Evolutionary conservation across 139 green algal genomes (phyloP).

Genomic region (Micractinium sp.): DNA sequence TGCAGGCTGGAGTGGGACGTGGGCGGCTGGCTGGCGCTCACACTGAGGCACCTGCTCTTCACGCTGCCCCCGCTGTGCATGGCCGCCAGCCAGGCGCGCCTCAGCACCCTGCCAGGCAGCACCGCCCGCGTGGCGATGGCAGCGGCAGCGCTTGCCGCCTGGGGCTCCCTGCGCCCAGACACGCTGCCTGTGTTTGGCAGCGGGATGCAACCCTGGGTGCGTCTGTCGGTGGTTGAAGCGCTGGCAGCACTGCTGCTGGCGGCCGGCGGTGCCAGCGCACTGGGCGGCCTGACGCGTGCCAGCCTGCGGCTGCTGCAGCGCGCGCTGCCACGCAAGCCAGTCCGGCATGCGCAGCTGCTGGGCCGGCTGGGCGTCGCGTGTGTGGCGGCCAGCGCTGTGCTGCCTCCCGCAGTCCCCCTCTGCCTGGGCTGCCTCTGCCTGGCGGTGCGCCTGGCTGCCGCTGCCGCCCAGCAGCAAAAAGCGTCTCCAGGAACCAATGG

Average conservation of each 20-base stretch:
- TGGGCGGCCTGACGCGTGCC: not conserved
- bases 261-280: not conserved
- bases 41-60: constrained; percentile 24
- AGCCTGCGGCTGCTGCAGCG: not conserved
- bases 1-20: constrained; percentile 29
- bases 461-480: not conserved
- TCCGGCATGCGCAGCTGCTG: not conserved
- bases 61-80: constrained; percentile 9
- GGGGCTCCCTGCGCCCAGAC: not conserved
- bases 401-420: not conserved
- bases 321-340: not conserved
- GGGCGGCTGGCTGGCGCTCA: constrained; percentile 23
- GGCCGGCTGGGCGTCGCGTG: not conserved
- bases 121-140: not conserved
- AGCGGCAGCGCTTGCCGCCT: not conserved
- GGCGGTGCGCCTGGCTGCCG: not conserved
- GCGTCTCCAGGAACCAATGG: not conserved
- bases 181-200: not conserved
- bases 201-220: not conserved
- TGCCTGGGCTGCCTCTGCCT: constrained; percentile 2
- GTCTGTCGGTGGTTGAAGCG: not conserved
- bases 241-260: constrained; percentile 7
- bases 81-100: not conserved
- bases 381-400: not conserved
- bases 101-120: constrained; percentile 9